Evolutionary conservation across 2,329 filamentous ascomycete genomes (phyloP).

Genomic region (Talaromyces sp.): DNA sequence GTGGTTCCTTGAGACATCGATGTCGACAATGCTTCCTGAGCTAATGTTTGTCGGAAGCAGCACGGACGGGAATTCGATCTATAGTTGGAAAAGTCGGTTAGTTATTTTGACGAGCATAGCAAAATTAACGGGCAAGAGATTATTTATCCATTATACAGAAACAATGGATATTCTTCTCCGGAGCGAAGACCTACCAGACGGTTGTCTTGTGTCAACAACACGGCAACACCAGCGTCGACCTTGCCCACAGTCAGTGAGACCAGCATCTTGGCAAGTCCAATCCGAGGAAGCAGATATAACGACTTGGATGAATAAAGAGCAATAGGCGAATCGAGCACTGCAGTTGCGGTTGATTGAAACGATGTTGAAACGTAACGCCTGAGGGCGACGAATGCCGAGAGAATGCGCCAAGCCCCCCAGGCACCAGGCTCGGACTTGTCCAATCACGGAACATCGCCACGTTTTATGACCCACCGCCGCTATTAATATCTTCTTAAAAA

Average conservation of each 20-base stretch:
- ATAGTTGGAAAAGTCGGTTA: conserved; percentile 10
- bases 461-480: not conserved
- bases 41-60: conserved; percentile 92
- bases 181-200: conserved; percentile 65
- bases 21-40: conserved; percentile 96
- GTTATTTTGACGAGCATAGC: not conserved
- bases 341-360: not conserved
- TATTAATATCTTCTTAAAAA: not conserved
- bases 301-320: not conserved
- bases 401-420: not conserved
- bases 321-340: not conserved
- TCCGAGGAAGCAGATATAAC: not conserved
- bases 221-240: conserved; percentile 96
- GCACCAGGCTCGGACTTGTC: not conserved
- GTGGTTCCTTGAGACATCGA: conserved; percentile 85
- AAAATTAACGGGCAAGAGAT: not conserved
- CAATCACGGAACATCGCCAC: not conserved
- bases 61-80: conserved; percentile 99
- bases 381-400: not conserved
- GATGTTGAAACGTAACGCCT: not conserved
- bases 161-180: not conserved
- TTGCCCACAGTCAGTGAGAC: conserved; percentile 98
- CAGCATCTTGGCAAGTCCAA: conserved; percentile 61
- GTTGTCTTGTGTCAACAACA: conserved; percentile 94
- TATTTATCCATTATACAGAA: not conserved